A percentile compares a stretch with the other conserved stretches of the same genome.
Conservation (phyloP, 1,284 basidiomycete species). For the Trichosporon ovoides region DNA sequence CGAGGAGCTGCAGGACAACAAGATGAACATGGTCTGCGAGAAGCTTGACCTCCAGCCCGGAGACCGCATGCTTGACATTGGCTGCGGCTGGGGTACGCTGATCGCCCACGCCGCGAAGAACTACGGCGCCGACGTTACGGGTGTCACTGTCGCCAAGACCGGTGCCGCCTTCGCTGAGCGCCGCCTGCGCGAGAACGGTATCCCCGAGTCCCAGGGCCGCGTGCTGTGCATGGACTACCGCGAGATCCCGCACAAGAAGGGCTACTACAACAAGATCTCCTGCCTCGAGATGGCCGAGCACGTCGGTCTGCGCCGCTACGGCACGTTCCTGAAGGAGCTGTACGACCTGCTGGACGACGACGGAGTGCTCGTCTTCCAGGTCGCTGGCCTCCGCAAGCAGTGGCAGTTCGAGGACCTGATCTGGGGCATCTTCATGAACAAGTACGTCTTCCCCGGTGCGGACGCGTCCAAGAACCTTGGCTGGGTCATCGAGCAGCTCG, state of each 20-base stretch:
- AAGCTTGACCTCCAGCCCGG: constrained; percentile 82
- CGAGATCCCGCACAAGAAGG: constrained; percentile 75
- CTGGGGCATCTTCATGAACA: constrained; percentile 85
- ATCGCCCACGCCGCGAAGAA: constrained; percentile 94
- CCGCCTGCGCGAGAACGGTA: constrained; percentile 76
- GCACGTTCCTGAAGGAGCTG: constrained; percentile 80
- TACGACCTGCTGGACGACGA: constrained; percentile 93
- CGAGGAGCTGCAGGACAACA: constrained; percentile 98
- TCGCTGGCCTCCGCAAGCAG: constrained; percentile 82
- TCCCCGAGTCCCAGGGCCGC: constrained; percentile 68
- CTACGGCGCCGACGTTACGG: constrained; percentile 89
- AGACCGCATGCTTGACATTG: constrained; percentile 80
- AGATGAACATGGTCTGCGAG: constrained; percentile 87
- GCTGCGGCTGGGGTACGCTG: constrained; percentile 98
- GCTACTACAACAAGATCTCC: constrained; percentile 89
- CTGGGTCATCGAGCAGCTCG: constrained; percentile 80
- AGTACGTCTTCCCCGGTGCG: constrained; percentile 95
- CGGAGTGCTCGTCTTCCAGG: constrained; percentile 91
- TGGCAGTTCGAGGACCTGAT: constrained; percentile 99
- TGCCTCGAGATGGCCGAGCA: constrained; percentile 99
- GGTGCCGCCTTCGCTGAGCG: constrained; percentile 90
- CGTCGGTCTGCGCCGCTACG: constrained; percentile 91
- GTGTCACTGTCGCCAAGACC: constrained; percentile 86
- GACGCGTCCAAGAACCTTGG: constrained; percentile 91
- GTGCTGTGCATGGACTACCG: constrained; percentile 94